Evolutionary conservation across 1,284 basidiomycete species (phyloP), one percentile per base, ranked within the genome.

Genomic region (Moesziomyces antarcticus): DNA sequence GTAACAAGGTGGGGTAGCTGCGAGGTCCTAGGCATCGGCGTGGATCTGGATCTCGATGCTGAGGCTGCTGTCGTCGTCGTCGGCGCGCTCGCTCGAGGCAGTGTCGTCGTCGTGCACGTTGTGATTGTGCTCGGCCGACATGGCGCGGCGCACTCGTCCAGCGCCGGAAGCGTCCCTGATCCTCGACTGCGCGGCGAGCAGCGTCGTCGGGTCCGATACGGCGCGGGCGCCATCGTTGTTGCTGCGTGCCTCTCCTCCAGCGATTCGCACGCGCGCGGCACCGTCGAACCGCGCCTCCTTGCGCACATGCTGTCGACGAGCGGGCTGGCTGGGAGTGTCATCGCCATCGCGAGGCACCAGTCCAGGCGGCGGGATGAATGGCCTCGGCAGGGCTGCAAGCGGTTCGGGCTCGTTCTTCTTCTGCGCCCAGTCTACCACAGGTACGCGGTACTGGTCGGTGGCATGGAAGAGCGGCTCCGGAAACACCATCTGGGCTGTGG

Each of bases 121-220:
- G 37, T 63, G 30, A 45, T 63, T 63, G 50, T 67, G 66, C n/a
- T 72, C 69, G 2, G 59, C 69, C 16, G 58, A 63, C 1, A 72
- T 56, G 41, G 69, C 69, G 0, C 50, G 57, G 9, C 69, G 59
- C 5, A 61, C 62, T 8, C 58, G 33, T 2, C 45, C 50, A 18
- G 33, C 42, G 22, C 48, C 25, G 5, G 50, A 55, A 1, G 69
- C 58, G 16, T 66, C 58, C 2, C 49, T 27, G 4, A 61, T 44
- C 18, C 69, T 53, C 0, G 42, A 27, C 14, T 61, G 57, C 3
- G 63, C 63, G 3, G 33, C 37, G 18, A 60, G 25, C 43, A 66
- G 27, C 18, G 62, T 63, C 30, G 61, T 51, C 0, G 69, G 69
- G 25, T 72, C 69, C 18, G 69, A 72, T 3, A 71, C 68, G 6